Percentiles rank a stretch among this genome's conserved stretches.
Conservation (phyloP, 164 flowering plant species). For the Warburgia ugandensis region DNA sequence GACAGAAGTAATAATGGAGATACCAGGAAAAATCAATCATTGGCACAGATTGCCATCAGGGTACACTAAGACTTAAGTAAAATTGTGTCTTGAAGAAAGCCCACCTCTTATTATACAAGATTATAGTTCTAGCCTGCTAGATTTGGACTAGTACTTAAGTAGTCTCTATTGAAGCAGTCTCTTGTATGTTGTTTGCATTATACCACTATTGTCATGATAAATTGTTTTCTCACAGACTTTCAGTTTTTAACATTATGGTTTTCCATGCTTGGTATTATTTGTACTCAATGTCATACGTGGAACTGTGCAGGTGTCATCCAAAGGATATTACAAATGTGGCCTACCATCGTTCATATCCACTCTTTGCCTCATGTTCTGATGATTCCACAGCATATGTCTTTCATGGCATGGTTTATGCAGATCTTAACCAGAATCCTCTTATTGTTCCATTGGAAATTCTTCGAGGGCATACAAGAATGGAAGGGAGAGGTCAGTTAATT, state of each 20-base stretch:
- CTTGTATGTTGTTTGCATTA: no score
- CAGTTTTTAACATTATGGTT: background rate
- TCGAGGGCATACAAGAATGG: constrained; percentile 60
- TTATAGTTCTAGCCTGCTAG: no score
- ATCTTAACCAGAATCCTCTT: constrained; percentile 86
- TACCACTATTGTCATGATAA: no score
- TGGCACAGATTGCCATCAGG: no score
- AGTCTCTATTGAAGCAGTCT: no score
- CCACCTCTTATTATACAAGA: no score
- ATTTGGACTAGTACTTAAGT: no score
- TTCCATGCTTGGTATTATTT: background rate
- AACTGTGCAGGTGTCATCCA: constrained; percentile 55
- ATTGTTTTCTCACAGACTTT: no score
- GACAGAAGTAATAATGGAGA: no score
- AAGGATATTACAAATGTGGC: constrained; percentile 86
- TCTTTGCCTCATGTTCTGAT: constrained; percentile 91
- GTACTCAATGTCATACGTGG: background rate
- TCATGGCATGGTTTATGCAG: constrained; percentile 95
- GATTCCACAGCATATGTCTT: constrained; percentile 84
- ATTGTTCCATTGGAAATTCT: constrained; percentile 87
- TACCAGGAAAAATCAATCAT: no score
- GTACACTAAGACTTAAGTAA: no score
- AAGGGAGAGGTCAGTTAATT: constrained; percentile 78
- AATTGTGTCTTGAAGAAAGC: no score
- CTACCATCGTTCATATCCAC: constrained; percentile 79